Conservation (phyloP, 2,329 filamentous ascomycete species). For the Phialemoniopsis sp. region DNA sequence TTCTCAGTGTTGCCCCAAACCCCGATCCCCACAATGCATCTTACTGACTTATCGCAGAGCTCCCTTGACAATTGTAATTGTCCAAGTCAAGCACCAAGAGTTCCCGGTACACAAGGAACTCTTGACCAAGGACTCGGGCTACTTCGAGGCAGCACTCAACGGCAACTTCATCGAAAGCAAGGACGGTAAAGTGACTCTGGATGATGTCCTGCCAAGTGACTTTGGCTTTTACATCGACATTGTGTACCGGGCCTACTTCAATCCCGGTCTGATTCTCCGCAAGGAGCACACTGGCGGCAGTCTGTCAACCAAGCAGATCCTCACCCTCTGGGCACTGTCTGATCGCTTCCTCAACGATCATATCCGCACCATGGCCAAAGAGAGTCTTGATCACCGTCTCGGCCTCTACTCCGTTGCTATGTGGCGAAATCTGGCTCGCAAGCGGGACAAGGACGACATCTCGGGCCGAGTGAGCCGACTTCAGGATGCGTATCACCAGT, state of each 20-base stretch:
- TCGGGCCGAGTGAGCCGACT: slow-evolving; percentile 9
- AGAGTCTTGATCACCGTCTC: slow-evolving; percentile 14
- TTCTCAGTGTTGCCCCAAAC: too few species aligned
- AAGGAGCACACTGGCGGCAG: slow-evolving; percentile 15
- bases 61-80: slow-evolving; percentile 8
- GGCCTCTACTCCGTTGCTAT: slow-evolving; percentile 13
- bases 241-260: slow-evolving; percentile 7
- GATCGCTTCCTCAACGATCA: slow-evolving; percentile 11
- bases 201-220: slow-evolving; percentile 8
- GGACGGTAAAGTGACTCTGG: slow-evolving; percentile 11
- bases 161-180: slow-evolving; percentile 11
- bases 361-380: slow-evolving; percentile 7
- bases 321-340: slow-evolving; percentile 15
- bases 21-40: too few species aligned
- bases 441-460: slow-evolving; percentile 10
- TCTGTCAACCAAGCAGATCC: slow-evolving; percentile 13
- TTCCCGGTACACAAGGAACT: slow-evolving; percentile 12
- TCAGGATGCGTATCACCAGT: slow-evolving; percentile 12
- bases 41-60: slow-evolving; percentile 1
- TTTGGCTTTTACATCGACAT: slow-evolving; percentile 16
- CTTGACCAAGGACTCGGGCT: slow-evolving; percentile 11
- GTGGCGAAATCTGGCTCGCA: slow-evolving; percentile 13
- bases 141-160: slow-evolving; percentile 12
- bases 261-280: slow-evolving; percentile 10
- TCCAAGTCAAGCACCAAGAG: slow-evolving; percentile 8